These are phyloP conservation scores for Raphanus hybrid DNA, from an alignment of 441 rosid species.

Conservation along the genomic window DNA sequence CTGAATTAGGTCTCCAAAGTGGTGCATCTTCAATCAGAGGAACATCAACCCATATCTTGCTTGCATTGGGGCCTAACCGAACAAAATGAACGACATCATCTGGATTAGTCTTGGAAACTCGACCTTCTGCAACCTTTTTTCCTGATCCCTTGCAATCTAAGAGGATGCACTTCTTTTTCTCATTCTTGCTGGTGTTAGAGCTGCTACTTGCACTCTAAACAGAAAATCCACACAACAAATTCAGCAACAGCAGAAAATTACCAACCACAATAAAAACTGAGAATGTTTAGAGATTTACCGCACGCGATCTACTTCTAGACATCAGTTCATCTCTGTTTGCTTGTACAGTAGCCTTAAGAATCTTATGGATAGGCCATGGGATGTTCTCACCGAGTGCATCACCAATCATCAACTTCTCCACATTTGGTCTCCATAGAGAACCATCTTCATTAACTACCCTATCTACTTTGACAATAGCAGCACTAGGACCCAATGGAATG, in stretches of 20 bases:
- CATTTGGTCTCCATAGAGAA: conserved; percentile 19
- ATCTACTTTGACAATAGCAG: background rate
- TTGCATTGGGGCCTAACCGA: background rate
- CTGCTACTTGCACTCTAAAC: background rate
- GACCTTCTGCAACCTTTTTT: conserved; percentile 3
- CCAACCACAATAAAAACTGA: background rate
- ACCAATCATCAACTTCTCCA: background rate
- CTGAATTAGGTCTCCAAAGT: background rate
- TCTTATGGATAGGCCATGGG: background rate
- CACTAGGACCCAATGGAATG: background rate
- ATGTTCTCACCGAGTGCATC: conserved; percentile 2
- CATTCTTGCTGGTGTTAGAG: background rate
- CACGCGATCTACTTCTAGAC: background rate
- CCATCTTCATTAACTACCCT: background rate
- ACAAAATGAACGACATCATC: background rate
- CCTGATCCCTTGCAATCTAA: background rate
- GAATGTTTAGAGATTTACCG: background rate
- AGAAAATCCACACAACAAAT: conserved; percentile 9
- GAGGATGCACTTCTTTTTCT: conserved; percentile 4
- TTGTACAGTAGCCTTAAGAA: background rate
- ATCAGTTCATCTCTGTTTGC: background rate
- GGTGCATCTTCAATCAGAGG: conserved; percentile 9
- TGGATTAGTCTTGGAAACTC: conserved; percentile 1
- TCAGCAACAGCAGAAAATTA: background rate
- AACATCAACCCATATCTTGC: conserved; percentile 14